phyloP scores from a whole-genome alignment of 2,329 filamentous ascomycete species.

The Calonectria pauciramosa region DNA sequence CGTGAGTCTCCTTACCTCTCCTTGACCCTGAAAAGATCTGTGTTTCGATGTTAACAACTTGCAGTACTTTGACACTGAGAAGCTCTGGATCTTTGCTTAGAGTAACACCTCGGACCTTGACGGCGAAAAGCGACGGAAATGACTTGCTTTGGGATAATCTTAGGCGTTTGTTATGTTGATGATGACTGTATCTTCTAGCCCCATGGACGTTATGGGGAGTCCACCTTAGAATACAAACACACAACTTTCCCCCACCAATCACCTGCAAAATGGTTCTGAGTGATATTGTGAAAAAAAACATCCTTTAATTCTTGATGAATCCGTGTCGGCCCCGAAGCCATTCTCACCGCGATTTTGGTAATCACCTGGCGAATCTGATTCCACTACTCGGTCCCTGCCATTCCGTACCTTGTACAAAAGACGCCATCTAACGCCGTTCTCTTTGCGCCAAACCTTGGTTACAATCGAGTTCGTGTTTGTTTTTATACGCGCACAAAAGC shows the following conservation, averaged over 20 bases:
- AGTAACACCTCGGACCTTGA: conserved; percentile 36
- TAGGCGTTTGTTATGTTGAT: conserved; percentile 41
- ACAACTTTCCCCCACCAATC: conserved; percentile 22
- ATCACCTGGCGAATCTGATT: background rate
- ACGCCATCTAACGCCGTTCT: conserved; percentile 42
- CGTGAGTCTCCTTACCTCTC: conserved; percentile 60
- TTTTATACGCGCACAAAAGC: conserved; percentile 50
- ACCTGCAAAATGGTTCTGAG: background rate
- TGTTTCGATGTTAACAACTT: conserved; percentile 29
- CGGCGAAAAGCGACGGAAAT: conserved; percentile 35
- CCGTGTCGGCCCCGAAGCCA: conserved; percentile 17
- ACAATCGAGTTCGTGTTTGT: conserved; percentile 8
- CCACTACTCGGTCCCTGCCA: conserved; percentile 14
- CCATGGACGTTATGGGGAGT: conserved; percentile 34
- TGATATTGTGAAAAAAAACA: conserved; percentile 5
- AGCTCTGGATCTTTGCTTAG: conserved; percentile 71
- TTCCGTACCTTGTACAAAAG: conserved; percentile 29
- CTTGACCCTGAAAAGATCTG: background rate
- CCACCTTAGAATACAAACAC: conserved; percentile 44
- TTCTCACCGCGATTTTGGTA: conserved; percentile 10
- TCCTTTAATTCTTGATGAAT: background rate
- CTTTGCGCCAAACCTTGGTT: conserved; percentile 21
- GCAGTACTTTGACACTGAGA: conserved; percentile 69
- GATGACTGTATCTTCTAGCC: conserved; percentile 41
- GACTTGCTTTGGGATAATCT: conserved; percentile 43